Conservation (phyloP, 1,139 yeast species). For the Geotrichum citri-aurantii region DNA sequence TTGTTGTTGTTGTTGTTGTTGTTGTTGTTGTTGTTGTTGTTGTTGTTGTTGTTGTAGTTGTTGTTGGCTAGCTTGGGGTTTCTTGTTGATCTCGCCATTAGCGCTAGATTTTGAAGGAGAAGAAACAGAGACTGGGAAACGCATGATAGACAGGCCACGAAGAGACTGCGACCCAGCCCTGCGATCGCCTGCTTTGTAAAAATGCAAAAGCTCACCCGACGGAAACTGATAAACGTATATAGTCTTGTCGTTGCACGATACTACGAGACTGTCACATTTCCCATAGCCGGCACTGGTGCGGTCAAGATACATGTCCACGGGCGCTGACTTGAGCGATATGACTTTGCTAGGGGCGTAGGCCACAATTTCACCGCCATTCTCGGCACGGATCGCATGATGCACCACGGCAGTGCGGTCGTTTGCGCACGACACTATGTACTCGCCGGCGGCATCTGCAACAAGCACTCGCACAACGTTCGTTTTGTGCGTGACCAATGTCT, state of each 20-base stretch:
- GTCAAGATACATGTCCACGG: constrained; percentile 36
- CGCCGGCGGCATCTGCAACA: constrained; percentile 28
- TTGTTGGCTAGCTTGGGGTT: constrained; percentile 22
- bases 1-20: not conserved
- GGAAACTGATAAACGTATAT: constrained; percentile 40
- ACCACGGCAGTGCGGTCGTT: constrained; percentile 54
- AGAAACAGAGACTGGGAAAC: not conserved
- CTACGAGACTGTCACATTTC: constrained; percentile 32
- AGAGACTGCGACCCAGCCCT: constrained; percentile 28
- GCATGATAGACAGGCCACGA: constrained; percentile 22
- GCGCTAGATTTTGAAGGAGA: constrained; percentile 17
- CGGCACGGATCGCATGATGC: constrained; percentile 39
- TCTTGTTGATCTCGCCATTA: not conserved
- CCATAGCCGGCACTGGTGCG: constrained; percentile 30
- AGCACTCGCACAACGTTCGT: constrained; percentile 46
- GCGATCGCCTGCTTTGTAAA: constrained; percentile 39
- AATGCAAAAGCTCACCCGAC: constrained; percentile 38
- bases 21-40: not conserved
- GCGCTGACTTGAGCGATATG: constrained; percentile 48
- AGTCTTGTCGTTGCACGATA: constrained; percentile 51
- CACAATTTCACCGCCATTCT: constrained; percentile 19
- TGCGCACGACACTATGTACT: constrained; percentile 48
- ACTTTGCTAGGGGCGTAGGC: constrained; percentile 41
- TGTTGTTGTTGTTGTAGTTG: constrained; percentile 13
- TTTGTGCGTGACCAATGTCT: constrained; percentile 53